These are phyloP conservation scores for Boletellus ananiceps DNA, from an alignment of 768 basidiomycete genomes.

Conservation along the genomic window DNA sequence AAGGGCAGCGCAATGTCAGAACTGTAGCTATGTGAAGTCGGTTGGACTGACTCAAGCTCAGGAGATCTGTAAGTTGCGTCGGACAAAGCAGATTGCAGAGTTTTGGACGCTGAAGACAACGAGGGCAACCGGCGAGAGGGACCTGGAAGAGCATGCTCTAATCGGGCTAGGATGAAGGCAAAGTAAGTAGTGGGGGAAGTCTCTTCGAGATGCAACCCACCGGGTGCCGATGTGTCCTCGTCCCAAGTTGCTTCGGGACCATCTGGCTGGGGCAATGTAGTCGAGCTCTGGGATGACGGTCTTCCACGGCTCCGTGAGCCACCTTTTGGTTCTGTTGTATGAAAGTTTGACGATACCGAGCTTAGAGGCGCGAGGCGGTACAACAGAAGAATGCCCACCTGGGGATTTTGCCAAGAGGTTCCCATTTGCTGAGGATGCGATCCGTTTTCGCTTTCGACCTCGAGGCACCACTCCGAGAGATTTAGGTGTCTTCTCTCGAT, in stretches of 20 bases:
- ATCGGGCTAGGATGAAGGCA: constrained; percentile 7
- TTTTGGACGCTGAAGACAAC: constrained; percentile 7
- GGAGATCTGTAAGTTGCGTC: constrained; percentile 6
- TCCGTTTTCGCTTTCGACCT: constrained; percentile 24
- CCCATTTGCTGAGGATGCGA: constrained; percentile 12
- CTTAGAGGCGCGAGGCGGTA: constrained; percentile 5
- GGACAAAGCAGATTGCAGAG: constrained; percentile 4
- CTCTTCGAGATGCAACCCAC: constrained; percentile 8
- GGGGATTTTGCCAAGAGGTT: constrained; percentile 6
- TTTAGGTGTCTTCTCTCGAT: constrained; percentile 11
- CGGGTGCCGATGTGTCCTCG: constrained; percentile 5
- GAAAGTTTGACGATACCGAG: constrained; percentile 2
- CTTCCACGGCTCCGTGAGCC: constrained; percentile 5
- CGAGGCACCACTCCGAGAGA: constrained; percentile 7
- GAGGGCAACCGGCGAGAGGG: constrained; percentile 9
- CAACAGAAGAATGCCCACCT: constrained; percentile 19
- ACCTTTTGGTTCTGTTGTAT: constrained; percentile 6
- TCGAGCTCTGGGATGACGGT: constrained; percentile 5
- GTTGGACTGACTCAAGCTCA: constrained; percentile 6
- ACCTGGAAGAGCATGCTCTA: constrained; percentile 1
- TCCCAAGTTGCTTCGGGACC: neutral
- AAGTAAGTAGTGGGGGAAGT: constrained; percentile 5
- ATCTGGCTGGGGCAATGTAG: constrained; percentile 2
- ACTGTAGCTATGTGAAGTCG: neutral
- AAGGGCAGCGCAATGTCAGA: constrained; percentile 5